phyloP scores from a whole-genome alignment of 345 rosid genomes.

The Salix dunnii region DNA sequence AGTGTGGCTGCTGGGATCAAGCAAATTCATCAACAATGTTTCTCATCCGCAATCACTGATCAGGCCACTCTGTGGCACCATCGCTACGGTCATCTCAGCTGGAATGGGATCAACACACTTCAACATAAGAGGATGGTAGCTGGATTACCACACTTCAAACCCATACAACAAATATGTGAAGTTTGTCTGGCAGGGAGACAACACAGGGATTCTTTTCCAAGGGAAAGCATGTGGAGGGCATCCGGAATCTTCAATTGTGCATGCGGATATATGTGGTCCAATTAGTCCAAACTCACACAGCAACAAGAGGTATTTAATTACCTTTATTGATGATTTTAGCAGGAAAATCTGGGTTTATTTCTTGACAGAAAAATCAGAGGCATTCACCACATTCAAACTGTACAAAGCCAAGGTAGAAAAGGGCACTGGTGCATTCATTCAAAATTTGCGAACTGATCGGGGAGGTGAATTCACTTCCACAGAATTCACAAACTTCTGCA shows the following conservation, averaged over 20 bases:
- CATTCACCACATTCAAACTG: background rate
- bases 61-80: background rate
- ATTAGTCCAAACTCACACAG: background rate
- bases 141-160: background rate
- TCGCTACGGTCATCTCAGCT: slow-evolving; percentile 2
- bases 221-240: slow-evolving; percentile 5
- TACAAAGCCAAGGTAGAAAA: background rate
- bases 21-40: too few relatives aligned
- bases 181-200: background rate
- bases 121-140: background rate
- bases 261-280: background rate
- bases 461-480: background rate
- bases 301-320: background rate
- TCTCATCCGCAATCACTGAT: too few relatives aligned
- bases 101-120: background rate
- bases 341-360: too few relatives aligned
- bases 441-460: background rate
- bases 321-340: background rate
- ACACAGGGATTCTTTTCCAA: background rate
- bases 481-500: background rate
- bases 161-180: background rate
- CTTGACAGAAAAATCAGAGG: background rate
- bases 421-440: background rate
- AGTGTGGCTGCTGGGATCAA: too few relatives aligned
- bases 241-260: background rate